Conservation (phyloP, 2,329 filamentous ascomycete species). For the Penicillium sclerotiorum region DNA sequence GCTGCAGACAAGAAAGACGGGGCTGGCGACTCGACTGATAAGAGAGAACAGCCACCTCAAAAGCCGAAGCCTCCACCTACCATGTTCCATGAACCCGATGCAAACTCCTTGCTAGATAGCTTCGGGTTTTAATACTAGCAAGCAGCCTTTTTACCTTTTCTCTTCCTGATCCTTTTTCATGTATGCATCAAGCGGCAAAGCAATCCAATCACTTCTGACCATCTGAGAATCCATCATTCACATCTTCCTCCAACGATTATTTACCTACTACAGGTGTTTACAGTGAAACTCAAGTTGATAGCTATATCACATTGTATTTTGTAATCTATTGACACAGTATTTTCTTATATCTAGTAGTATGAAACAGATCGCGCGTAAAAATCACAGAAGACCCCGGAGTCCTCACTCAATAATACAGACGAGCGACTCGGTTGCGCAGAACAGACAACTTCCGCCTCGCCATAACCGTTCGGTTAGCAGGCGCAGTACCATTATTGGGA, state of each 20-base stretch:
- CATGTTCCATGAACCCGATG: constrained; percentile 90
- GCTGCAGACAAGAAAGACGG: constrained; percentile 27
- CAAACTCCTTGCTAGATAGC: constrained; percentile 82
- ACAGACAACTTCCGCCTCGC: constrained; percentile 25
- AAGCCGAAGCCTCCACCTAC: constrained; percentile 66
- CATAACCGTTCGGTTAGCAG: constrained; percentile 17
- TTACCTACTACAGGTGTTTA: too few species aligned
- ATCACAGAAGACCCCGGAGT: not conserved
- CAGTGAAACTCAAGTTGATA: too few species aligned
- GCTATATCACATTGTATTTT: not conserved
- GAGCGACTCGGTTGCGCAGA: constrained; percentile 20
- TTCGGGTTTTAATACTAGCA: constrained; percentile 75
- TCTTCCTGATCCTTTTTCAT: not conserved
- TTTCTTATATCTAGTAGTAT: not conserved
- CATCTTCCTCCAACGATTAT: too few species aligned
- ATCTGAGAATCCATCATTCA: not conserved
- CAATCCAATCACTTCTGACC: not conserved
- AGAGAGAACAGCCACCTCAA: constrained; percentile 51
- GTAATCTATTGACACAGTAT: not conserved
- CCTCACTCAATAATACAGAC: not conserved
- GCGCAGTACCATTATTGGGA: constrained; percentile 17
- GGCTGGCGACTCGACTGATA: constrained; percentile 27
- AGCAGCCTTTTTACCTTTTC: constrained; percentile 2
- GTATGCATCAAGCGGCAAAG: not conserved
- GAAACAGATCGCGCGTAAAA: constrained; percentile 11